Conservation (phyloP, 148 eudicot genomes). For the Silene latifolia region DNA sequence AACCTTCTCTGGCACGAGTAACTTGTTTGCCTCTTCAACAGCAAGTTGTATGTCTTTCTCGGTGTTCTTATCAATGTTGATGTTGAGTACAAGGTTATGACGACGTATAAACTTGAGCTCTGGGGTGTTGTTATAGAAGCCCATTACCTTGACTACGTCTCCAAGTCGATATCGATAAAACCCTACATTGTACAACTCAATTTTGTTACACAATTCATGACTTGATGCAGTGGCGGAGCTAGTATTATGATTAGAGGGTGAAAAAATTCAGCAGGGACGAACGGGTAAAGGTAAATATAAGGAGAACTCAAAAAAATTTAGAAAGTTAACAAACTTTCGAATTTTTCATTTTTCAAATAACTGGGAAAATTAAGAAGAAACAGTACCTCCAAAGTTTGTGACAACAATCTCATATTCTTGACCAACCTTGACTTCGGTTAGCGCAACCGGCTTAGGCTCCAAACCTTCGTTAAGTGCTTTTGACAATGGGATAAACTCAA, state of each 20-base stretch:
- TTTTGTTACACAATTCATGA: neutral
- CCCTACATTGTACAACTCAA: slow-evolving; percentile 38
- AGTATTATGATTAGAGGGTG: too few species aligned
- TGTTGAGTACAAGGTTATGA: slow-evolving; percentile 63
- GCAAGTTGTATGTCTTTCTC: slow-evolving; percentile 76
- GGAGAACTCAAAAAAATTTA: too few species aligned
- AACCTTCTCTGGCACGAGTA: slow-evolving; percentile 42
- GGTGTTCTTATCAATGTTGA: slow-evolving; percentile 93
- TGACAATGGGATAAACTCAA: slow-evolving; percentile 71
- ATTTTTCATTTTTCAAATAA: too few species aligned
- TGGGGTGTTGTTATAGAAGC: slow-evolving; percentile 85
- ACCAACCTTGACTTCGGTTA: slow-evolving; percentile 71
- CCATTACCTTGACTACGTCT: slow-evolving; percentile 64
- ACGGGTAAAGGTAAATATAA: too few species aligned
- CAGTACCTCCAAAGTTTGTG: slow-evolving; percentile 80
- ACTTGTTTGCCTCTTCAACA: slow-evolving; percentile 58
- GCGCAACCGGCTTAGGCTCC: slow-evolving; percentile 58
- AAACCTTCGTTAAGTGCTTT: slow-evolving; percentile 23
- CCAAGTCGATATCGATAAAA: slow-evolving; percentile 83
- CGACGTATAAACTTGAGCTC: slow-evolving; percentile 76
- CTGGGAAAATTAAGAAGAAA: neutral
- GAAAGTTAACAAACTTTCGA: too few species aligned
- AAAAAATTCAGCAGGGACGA: too few species aligned
- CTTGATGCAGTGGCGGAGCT: too few species aligned
- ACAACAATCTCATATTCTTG: slow-evolving; percentile 81